Conservation (phyloP, 2,329 filamentous ascomycete genomes). For the Bipolaris cookei region DNA sequence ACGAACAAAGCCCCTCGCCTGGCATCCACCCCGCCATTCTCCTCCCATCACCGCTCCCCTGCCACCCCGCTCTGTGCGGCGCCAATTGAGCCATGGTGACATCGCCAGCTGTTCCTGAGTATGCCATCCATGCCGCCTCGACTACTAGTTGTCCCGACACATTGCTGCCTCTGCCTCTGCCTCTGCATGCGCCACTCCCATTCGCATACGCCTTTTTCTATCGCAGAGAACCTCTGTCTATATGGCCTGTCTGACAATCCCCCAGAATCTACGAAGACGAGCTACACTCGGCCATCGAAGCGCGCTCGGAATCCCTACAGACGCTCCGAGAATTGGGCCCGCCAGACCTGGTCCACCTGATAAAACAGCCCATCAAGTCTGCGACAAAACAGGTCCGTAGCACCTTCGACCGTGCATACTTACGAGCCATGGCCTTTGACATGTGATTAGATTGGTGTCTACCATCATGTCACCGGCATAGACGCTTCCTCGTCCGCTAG, state of each 20-base stretch:
- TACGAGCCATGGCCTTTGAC: constrained; percentile 16
- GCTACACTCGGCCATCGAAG: constrained; percentile 87
- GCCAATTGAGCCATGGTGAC: constrained; percentile 50
- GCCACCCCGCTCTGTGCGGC: constrained; percentile 28
- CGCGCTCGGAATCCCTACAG: constrained; percentile 86
- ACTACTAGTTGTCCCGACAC: constrained; percentile 17
- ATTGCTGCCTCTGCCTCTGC: constrained; percentile 1
- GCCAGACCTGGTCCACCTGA: constrained; percentile 91
- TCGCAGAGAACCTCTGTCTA: neutral
- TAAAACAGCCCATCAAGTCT: constrained; percentile 73
- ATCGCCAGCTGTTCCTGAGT: constrained; percentile 53
- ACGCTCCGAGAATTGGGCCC: constrained; percentile 91
- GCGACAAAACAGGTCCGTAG: constrained; percentile 62
- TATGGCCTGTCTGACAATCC: constrained; percentile 8
- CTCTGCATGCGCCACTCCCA: constrained; percentile 4
- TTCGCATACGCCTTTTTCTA: neutral
- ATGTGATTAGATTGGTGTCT: constrained; percentile 75
- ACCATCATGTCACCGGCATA: constrained; percentile 96
- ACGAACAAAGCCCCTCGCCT: constrained; percentile 18
- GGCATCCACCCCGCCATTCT: constrained; percentile 19
- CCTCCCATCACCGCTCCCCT: constrained; percentile 5
- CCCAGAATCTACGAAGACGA: constrained; percentile 90
- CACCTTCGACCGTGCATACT: constrained; percentile 4
- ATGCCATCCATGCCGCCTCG: constrained; percentile 31
- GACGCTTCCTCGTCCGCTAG: constrained; percentile 98